A percentile compares a stretch with the other conserved stretches of the same genome.
phyloP scores from a whole-genome alignment of 73 alveolate genomes.

The Paramecium tetraurelia region DNA sequence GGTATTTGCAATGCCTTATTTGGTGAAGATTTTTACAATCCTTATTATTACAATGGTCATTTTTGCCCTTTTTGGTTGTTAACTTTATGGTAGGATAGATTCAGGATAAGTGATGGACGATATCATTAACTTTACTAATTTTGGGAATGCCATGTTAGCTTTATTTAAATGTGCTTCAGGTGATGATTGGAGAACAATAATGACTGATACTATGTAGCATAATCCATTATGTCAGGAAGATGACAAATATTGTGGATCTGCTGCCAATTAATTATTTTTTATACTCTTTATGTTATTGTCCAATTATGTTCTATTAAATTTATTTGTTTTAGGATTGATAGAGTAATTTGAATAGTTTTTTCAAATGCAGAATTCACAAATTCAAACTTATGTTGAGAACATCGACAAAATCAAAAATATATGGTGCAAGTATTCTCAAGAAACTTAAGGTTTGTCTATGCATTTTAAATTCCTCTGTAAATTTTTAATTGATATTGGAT shows the following conservation, averaged over 20 bases:
- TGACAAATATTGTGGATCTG: background rate
- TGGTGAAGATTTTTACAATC: background rate
- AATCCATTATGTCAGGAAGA: constrained; percentile 1
- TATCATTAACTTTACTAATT: background rate
- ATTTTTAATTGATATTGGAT: background rate
- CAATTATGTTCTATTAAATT: background rate
- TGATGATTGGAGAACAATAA: constrained; percentile 8
- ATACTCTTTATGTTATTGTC: background rate
- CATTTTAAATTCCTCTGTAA: background rate
- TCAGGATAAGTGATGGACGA: background rate
- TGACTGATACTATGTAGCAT: background rate
- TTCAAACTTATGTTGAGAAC: constrained; percentile 34
- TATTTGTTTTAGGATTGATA: background rate
- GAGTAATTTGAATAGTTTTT: constrained; percentile 8
- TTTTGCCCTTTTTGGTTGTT: background rate
- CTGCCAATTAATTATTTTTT: background rate
- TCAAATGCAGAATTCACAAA: background rate
- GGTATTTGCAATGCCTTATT: constrained; percentile 16
- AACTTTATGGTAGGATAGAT: background rate
- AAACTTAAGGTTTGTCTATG: background rate
- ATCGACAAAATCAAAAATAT: background rate
- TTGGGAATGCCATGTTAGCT: background rate
- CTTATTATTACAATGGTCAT: background rate
- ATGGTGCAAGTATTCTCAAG: constrained; percentile 3
- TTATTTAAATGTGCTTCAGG: background rate